phyloP scores from a whole-genome alignment of 2,329 filamentous ascomycete genomes.

The Penicillium hordei region DNA sequence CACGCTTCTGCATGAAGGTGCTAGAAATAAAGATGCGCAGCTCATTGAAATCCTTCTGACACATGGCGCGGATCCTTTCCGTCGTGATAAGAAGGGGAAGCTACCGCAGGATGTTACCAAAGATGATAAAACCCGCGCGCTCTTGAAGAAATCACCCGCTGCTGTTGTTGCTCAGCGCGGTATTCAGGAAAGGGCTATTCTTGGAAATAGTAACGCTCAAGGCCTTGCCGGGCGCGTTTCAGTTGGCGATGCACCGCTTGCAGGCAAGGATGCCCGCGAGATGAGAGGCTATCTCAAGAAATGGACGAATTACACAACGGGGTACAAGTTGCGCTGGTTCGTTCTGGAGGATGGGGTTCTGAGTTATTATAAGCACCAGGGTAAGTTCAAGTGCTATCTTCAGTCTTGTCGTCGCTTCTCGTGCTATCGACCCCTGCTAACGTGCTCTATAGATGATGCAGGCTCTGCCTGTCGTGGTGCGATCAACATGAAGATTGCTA shows the following conservation, averaged over 20 bases:
- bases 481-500: conserved; percentile 98
- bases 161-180: conserved; percentile 91
- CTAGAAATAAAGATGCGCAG: conserved; percentile 79
- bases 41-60: conserved; percentile 87
- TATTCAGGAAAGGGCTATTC: conserved; percentile 94
- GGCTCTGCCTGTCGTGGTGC: conserved; percentile 94
- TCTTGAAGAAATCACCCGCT: conserved; percentile 91
- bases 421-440: conserved; percentile 3
- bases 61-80: conserved; percentile 94
- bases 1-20: conserved; percentile 89
- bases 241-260: conserved; percentile 54
- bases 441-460: conserved; percentile 66
- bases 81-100: conserved; percentile 91
- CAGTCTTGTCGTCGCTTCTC: conserved; percentile 16
- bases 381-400: conserved; percentile 34
- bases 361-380: conserved; percentile 98
- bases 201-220: conserved; percentile 68
- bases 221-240: conserved; percentile 53
- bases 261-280: conserved; percentile 83
- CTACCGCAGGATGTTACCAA: conserved; percentile 95
- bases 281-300: conserved; percentile 99
- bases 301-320: conserved; percentile 98
- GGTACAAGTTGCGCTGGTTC: conserved; percentile 97
- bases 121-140: conserved; percentile 82
- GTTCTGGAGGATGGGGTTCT: conserved; percentile 95